Evolutionary conservation across 2,329 filamentous ascomycete genomes (phyloP), one percentile per base, ranked within the genome.

Genomic region (Colletotrichum sublineola): DNA sequence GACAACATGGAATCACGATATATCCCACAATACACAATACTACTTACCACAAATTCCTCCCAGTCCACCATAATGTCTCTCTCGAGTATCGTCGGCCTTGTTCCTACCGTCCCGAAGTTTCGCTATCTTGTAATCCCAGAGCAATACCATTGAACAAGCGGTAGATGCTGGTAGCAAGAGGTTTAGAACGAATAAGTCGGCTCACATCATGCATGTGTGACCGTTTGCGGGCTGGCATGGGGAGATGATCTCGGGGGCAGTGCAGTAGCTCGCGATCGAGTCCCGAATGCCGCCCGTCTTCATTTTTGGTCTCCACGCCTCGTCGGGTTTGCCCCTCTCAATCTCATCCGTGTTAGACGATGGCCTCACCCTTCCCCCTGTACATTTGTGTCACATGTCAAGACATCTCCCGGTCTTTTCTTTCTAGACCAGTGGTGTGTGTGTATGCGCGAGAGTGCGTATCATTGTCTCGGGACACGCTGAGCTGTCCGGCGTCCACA

Each of bases 401-500:
- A 36, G 6, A n/a, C 14, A 33, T n/a, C 53, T 56, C 18, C n/a
- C 53, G 11, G 53, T n/a, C 33, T 36, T 56, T 31, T 11, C 15
- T 36, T 38, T 4, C 29, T 18, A 24, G 14, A 38, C 20, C 20
- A 24, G 18, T 56, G 11, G 5, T 38, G 53, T 56, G 24, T n/a
- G 33, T 24, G 33, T 55, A 33, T 33, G 8, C 15, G 12, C 9
- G 5, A 8, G 50, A 2, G 11, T 7, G 20, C 38, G 33, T 20
- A 20, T 24, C 31, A 33, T 24, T 56, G 53, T 56, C 53, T 56
- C 24, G 20, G 20, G 20, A 38, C 33, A 56, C 5, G 33, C 20
- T 56, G 53, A 56, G 53, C 53, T 56, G 53, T 14, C 53, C 31
- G 33, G 53, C 31, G 33, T 18, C 33, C 53, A 38, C 53, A 56